These are phyloP conservation scores for Thelonectria discophora DNA, from an alignment of 2,329 filamentous ascomycete species.

Conservation along the genomic window DNA sequence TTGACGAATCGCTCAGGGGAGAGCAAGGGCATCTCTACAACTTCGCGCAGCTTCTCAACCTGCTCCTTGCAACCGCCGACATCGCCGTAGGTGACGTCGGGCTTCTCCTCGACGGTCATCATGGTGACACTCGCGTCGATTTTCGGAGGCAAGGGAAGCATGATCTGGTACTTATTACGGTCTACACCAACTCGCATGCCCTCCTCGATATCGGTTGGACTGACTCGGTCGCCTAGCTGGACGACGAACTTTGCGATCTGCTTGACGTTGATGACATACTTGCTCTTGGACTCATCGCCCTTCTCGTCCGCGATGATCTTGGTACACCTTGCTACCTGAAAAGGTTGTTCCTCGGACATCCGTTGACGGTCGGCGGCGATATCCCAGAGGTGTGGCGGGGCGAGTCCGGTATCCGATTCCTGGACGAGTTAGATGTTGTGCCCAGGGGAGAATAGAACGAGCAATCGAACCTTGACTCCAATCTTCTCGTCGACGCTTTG, in stretches of 20 bases:
- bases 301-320: constrained; percentile 99
- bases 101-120: constrained; percentile 99
- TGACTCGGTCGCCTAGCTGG: constrained; percentile 94
- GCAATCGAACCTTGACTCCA: constrained; percentile 72
- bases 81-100: constrained; percentile 98
- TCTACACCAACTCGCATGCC: constrained; percentile 99
- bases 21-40: constrained; percentile 97
- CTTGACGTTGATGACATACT: constrained; percentile 99
- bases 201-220: constrained; percentile 98
- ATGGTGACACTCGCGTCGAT: constrained; percentile 99
- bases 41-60: constrained; percentile 98
- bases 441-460: background rate
- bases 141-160: constrained; percentile 94
- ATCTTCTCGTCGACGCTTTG: constrained; percentile 99
- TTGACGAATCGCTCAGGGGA: constrained; percentile 97
- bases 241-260: constrained; percentile 99
- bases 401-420: constrained; percentile 98
- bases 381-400: constrained; percentile 98
- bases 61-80: constrained; percentile 99
- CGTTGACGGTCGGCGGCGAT: constrained; percentile 96
- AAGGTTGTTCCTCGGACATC: constrained; percentile 97
- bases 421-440: constrained; percentile 49
- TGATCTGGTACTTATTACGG: constrained; percentile 98
- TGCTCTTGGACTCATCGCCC: constrained; percentile 93
- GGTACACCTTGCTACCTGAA: constrained; percentile 97